phyloP scores from a whole-genome alignment of 1,284 basidiomycete species.

The Termitomyces sp. region DNA sequence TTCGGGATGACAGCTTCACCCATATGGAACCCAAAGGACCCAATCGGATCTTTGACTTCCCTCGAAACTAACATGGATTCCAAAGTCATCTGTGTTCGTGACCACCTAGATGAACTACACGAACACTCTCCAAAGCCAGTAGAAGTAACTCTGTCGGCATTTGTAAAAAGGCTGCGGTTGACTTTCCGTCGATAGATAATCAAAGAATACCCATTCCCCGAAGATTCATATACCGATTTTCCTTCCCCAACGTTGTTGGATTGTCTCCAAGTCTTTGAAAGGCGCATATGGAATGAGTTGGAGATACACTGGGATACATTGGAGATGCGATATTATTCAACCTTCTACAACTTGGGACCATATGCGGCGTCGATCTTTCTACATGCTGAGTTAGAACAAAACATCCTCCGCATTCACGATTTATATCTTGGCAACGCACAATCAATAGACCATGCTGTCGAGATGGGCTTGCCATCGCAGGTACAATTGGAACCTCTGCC shows the following conservation, averaged over 20 bases:
- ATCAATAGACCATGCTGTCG: conserved; percentile 12
- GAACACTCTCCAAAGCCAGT: conserved; percentile 57
- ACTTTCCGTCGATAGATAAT: conserved; percentile 42
- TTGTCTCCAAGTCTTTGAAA: conserved; percentile 45
- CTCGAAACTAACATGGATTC: conserved; percentile 70
- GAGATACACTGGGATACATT: conserved; percentile 54
- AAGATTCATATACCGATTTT: conserved; percentile 44
- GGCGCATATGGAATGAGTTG: conserved; percentile 33
- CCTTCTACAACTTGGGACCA: conserved; percentile 42
- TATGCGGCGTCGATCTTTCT: conserved; percentile 51
- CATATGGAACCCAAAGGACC: conserved; percentile 69
- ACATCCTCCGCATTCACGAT: conserved; percentile 31
- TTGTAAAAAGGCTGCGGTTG: neutral
- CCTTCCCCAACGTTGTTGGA: conserved; percentile 50
- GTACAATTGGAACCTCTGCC: conserved; percentile 23
- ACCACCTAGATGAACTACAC: conserved; percentile 59
- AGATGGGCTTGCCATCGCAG: conserved; percentile 14
- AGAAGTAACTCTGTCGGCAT: conserved; percentile 45
- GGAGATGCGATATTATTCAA: conserved; percentile 53
- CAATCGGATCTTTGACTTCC: conserved; percentile 50
- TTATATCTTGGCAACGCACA: conserved; percentile 16
- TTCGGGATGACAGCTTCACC: conserved; percentile 88
- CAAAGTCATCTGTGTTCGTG: conserved; percentile 67
- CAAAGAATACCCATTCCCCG: conserved; percentile 47
- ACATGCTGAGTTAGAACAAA: conserved; percentile 51